Percentiles rank a stretch among this genome's conserved stretches.
Evolutionary conservation across 257 asterid species (phyloP).

Genomic region (Solanum etuberosum): DNA sequence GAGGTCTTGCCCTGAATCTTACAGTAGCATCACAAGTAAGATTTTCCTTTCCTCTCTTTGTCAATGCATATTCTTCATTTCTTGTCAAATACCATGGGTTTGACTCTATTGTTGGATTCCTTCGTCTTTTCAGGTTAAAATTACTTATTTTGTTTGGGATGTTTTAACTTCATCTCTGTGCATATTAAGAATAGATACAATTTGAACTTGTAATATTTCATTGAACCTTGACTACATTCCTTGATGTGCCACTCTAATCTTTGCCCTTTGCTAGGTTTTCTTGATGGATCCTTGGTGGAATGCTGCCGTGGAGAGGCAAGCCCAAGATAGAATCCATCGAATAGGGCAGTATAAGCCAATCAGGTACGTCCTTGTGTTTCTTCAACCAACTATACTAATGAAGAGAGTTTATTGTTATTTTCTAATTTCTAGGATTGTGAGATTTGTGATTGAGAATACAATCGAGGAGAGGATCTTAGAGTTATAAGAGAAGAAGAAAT

Average conservation of each 20-base stretch:
- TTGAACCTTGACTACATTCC: background rate
- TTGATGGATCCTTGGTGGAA: slow-evolving; percentile 99
- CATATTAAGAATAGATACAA: background rate
- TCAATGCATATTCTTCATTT: background rate
- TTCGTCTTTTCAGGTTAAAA: background rate
- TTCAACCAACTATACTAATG: background rate
- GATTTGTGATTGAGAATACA: slow-evolving; percentile 72
- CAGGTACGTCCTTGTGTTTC: slow-evolving; percentile 23
- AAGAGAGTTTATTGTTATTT: background rate
- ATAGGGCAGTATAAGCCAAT: slow-evolving; percentile 90
- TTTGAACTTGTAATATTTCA: background rate
- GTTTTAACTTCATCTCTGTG: background rate
- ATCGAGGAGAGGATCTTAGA: slow-evolving; percentile 81
- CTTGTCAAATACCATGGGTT: background rate
- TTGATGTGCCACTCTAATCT: background rate
- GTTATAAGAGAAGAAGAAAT: slow-evolving; percentile 89
- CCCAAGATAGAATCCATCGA: slow-evolving; percentile 84
- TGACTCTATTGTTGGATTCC: background rate
- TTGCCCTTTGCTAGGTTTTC: slow-evolving; percentile 46
- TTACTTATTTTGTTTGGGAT: background rate
- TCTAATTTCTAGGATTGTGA: slow-evolving; percentile 45
- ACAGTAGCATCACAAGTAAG: slow-evolving; percentile 87
- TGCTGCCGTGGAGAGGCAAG: slow-evolving; percentile 90
- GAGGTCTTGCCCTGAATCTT: slow-evolving; percentile 92
- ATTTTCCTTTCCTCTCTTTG: background rate